Conservation (phyloP, 352 stramenopile genomes). For the Phytophthora cajani region DNA sequence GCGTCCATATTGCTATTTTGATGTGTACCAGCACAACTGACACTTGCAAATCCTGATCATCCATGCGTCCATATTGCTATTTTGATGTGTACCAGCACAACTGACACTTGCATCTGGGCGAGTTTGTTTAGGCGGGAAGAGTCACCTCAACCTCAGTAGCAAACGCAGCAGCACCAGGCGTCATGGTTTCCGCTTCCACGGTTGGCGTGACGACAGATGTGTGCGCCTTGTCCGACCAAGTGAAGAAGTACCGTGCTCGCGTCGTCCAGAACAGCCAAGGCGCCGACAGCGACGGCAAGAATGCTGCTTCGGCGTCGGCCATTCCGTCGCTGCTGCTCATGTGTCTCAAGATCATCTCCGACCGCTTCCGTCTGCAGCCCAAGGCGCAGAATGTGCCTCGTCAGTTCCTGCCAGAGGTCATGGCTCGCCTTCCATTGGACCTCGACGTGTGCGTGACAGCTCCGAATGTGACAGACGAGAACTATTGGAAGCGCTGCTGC, state of each 20-base stretch:
- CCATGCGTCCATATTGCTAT: conserved; percentile 3
- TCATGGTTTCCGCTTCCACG: conserved; percentile 64
- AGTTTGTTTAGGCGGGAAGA: conserved; percentile 7
- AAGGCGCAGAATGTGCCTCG: conserved; percentile 78
- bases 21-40: not conserved
- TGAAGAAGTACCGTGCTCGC: conserved; percentile 83
- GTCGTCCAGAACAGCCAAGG: conserved; percentile 44
- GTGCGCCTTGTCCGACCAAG: conserved; percentile 79
- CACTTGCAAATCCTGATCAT: no score
- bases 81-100: conserved; percentile 4
- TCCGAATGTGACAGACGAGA: conserved; percentile 91
- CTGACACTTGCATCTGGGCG: not conserved
- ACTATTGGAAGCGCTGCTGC: conserved; percentile 94
- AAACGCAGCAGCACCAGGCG: not conserved
- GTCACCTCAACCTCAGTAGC: conserved; percentile 15
- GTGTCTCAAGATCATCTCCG: conserved; percentile 83
- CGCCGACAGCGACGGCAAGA: conserved; percentile 33
- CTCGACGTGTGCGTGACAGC: conserved; percentile 83
- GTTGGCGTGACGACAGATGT: conserved; percentile 72
- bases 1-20: conserved; percentile 12
- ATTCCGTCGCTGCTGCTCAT: conserved; percentile 72
- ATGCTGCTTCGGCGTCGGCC: conserved; percentile 2
- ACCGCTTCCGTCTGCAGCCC: conserved; percentile 70
- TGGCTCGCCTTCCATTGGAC: conserved; percentile 78
- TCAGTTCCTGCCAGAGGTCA: conserved; percentile 86